Base-by-base conservation (phyloP, 1,284 basidiomycete genomes). In the Ceratobasidium sp. region DNA sequence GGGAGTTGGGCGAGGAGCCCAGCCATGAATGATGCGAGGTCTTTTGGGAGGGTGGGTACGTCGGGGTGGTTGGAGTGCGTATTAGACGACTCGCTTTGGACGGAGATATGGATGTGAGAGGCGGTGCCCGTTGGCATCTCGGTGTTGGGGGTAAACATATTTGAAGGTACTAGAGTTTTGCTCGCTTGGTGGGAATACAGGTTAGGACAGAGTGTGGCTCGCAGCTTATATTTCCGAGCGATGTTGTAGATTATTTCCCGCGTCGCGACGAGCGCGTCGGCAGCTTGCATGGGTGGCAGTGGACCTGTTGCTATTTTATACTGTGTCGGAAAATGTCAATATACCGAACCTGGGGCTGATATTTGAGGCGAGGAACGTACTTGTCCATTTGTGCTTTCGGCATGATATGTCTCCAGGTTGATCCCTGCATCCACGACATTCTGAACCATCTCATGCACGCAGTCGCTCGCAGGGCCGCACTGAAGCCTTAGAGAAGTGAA, bases 361-460 rank as follows among this genome's bases (percentile, higher is more conserved):
- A 11, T 11, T 4, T 41, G 4, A 41, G 36, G 36, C 36, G 4
- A 11, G 36, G 11, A 11, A 75, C 82, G 27, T 75, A 88, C 87
- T 83, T 93, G 91, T 33, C 92, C 91, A 3, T 90, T 89, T 1
- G 90, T 90, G 33, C 86, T 88, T 81, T 93, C 92, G 0, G 88
- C 82, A 75, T 85, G 89, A 76, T 87, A 88, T 84, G 89, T 86
- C 76, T 88, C 83, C 1, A 91, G 79, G 73, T 87, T 84, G 8
- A 91, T 85, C 0, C 85, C 87, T 9, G 85, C 83, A 0, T 69
- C 77, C 47, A 81, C 78, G 3, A 91, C 80, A 14, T 81, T 81
- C 48, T 87, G 83, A 0, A 84, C 86, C 11, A 91, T 90, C 63
- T 90, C 89, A 71, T 87, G 84, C 0, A 91, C 50, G 41, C 65